phyloP scores from a whole-genome alignment of 129 eudicot species.

The Flaveria ramosissima region DNA sequence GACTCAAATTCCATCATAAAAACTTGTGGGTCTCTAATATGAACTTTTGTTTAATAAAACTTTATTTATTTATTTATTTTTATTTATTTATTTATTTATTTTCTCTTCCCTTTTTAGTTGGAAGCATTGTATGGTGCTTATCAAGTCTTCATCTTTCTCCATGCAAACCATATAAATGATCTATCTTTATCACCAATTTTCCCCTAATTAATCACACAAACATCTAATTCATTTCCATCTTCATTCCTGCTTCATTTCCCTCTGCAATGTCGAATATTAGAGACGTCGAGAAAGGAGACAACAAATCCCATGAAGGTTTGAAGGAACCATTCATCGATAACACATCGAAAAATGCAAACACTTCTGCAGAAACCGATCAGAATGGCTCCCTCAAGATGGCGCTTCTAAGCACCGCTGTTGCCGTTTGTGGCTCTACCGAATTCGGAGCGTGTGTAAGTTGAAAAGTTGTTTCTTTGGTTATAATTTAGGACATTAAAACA shows the following conservation, averaged over 20 bases:
- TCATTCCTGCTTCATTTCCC: neutral
- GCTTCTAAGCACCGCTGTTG: constrained; percentile 58
- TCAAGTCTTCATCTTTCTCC: neutral
- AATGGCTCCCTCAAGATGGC: constrained; percentile 55
- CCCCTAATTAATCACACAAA: neutral
- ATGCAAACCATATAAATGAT: neutral
- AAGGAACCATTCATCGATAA: constrained; percentile 48
- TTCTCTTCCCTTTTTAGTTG: too few relatives aligned
- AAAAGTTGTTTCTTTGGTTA: neutral
- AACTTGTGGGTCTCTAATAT: too few relatives aligned
- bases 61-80: too few relatives aligned
- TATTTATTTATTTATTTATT: too few relatives aligned
- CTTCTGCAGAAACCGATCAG: constrained; percentile 29
- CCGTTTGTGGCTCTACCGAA: constrained; percentile 79
- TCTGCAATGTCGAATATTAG: constrained; percentile 38
- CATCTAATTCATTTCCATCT: neutral
- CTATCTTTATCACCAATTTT: too few relatives aligned
- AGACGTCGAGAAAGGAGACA: constrained; percentile 47
- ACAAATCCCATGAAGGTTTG: constrained; percentile 38
- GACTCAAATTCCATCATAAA: too few relatives aligned
- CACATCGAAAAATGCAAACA: constrained; percentile 26
- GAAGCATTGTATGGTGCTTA: too few relatives aligned
- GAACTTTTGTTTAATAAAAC: too few relatives aligned
- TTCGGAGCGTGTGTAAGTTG: constrained; percentile 83
- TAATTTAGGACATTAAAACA: neutral